phyloP scores from a whole-genome alignment of 2,329 filamentous ascomycete genomes.

The Scedosporium boydii region DNA sequence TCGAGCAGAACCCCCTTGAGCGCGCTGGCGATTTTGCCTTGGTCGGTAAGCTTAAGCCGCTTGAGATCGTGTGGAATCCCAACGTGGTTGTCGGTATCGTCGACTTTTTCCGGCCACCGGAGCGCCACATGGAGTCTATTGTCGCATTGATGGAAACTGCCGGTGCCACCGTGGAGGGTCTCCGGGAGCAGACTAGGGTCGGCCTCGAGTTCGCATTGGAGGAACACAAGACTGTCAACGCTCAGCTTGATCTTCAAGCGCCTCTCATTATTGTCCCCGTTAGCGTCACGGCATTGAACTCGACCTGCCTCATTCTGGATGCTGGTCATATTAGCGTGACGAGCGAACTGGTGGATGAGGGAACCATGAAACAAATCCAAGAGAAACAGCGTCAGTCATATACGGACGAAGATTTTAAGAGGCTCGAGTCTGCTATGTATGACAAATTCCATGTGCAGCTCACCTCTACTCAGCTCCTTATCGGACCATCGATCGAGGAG shows the following conservation, averaged over 20 bases:
- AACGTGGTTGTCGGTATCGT: conserved; percentile 83
- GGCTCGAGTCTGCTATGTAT: conserved; percentile 90
- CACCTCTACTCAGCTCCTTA: conserved; percentile 88
- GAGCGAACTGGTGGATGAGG: conserved; percentile 86
- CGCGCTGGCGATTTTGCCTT: conserved; percentile 84
- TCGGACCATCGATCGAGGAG: conserved; percentile 84
- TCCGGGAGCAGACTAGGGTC: conserved; percentile 90
- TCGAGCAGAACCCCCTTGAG: conserved; percentile 93
- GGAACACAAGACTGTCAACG: conserved; percentile 97
- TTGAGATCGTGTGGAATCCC: conserved; percentile 97
- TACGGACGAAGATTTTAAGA: conserved; percentile 78
- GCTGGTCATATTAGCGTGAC: conserved; percentile 92
- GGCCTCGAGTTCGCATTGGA: conserved; percentile 93
- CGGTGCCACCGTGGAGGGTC: conserved; percentile 87
- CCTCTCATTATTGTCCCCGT: conserved; percentile 95
- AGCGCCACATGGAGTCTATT: conserved; percentile 97
- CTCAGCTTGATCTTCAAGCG: conserved; percentile 88
- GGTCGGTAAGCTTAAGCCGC: conserved; percentile 82
- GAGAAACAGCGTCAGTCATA: conserved; percentile 82
- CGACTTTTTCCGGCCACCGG: conserved; percentile 93
- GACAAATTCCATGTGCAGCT: conserved; percentile 93
- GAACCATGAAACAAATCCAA: conserved; percentile 83
- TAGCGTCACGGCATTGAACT: conserved; percentile 71
- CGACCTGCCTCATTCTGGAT: conserved; percentile 87
- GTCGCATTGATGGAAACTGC: conserved; percentile 91